phyloP scores from a whole-genome alignment of 2,329 filamentous ascomycete genomes.

The Stachybotrys elegans region DNA sequence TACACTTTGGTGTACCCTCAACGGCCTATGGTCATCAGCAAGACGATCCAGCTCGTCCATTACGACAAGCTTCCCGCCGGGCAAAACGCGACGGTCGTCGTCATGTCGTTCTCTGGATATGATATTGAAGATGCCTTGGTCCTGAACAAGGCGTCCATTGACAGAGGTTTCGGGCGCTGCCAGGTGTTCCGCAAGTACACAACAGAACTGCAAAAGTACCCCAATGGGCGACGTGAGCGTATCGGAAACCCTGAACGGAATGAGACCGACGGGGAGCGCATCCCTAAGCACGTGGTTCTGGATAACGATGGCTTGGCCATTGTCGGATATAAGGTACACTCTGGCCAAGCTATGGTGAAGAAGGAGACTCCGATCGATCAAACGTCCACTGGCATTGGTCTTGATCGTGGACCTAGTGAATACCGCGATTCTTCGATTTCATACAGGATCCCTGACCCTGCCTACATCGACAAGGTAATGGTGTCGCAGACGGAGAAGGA shows the following conservation, averaged over 20 bases:
- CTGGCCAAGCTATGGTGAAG: constrained; percentile 83
- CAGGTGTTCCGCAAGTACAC: constrained; percentile 97
- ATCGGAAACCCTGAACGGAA: constrained; percentile 50
- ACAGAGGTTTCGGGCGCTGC: constrained; percentile 91
- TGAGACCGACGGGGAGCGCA: constrained; percentile 57
- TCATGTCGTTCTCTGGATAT: constrained; percentile 99
- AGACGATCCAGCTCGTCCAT: constrained; percentile 92
- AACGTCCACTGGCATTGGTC: constrained; percentile 64
- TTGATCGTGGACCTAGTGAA: constrained; percentile 57
- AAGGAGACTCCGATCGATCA: constrained; percentile 82
- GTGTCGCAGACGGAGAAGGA: constrained; percentile 85
- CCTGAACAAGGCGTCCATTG: constrained; percentile 91
- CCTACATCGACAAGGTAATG: constrained; percentile 96
- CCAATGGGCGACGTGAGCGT: constrained; percentile 69
- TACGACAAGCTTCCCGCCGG: constrained; percentile 97
- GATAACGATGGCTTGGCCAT: constrained; percentile 85
- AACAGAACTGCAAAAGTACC: constrained; percentile 80
- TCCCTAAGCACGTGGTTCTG: constrained; percentile 66
- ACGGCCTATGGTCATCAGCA: constrained; percentile 93
- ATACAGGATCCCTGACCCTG: constrained; percentile 78
- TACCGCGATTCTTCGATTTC: constrained; percentile 65
- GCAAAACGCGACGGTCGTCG: constrained; percentile 94
- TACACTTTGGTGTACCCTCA: constrained; percentile 98
- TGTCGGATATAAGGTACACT: constrained; percentile 73
- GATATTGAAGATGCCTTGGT: constrained; percentile 99